phyloP scores from a whole-genome alignment of 1,284 basidiomycete genomes.

The Chondrostereum purpureum region DNA sequence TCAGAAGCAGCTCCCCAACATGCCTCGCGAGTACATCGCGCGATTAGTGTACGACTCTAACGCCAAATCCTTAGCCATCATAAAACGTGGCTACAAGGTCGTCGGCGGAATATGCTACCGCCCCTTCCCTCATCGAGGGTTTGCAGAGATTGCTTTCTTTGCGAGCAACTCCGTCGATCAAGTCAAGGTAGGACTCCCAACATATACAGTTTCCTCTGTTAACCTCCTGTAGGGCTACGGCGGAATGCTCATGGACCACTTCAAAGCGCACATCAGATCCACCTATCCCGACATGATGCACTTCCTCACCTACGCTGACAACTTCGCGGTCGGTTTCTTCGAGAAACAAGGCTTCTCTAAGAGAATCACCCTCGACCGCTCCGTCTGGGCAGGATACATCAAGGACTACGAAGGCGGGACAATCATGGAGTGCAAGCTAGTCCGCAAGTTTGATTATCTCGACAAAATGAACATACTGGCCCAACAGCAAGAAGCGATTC shows the following conservation, averaged over 20 bases:
- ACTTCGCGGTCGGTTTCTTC: conserved; percentile 98
- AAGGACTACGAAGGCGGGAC: conserved; percentile 99
- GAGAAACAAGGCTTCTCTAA: conserved; percentile 99
- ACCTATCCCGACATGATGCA: conserved; percentile 83
- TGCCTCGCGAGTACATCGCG: conserved; percentile 98
- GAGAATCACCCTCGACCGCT: conserved; percentile 87
- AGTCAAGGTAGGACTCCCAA: conserved; percentile 70
- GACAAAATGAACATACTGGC: conserved; percentile 76
- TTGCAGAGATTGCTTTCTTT: conserved; percentile 99
- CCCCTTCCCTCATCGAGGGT: conserved; percentile 91
- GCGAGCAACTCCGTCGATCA: conserved; percentile 96
- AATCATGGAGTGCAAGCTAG: conserved; percentile 97
- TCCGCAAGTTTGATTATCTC: conserved; percentile 87
- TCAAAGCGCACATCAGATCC: conserved; percentile 88
- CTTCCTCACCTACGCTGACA: conserved; percentile 98
- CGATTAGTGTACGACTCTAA: conserved; percentile 91
- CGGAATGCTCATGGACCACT: conserved; percentile 98
- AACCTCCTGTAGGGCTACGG: conserved; percentile 77
- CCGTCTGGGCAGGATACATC: conserved; percentile 98
- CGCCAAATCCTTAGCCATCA: conserved; percentile 89
- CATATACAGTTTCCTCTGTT: conserved; percentile 3
- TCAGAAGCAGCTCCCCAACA: conserved; percentile 96
- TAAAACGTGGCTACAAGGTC: conserved; percentile 92
- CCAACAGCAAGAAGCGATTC: conserved; percentile 83
- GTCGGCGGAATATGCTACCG: conserved; percentile 98